These are phyloP conservation scores for Corchorus olitorius DNA, from an alignment of 345 rosid species.

Conservation along the genomic window DNA sequence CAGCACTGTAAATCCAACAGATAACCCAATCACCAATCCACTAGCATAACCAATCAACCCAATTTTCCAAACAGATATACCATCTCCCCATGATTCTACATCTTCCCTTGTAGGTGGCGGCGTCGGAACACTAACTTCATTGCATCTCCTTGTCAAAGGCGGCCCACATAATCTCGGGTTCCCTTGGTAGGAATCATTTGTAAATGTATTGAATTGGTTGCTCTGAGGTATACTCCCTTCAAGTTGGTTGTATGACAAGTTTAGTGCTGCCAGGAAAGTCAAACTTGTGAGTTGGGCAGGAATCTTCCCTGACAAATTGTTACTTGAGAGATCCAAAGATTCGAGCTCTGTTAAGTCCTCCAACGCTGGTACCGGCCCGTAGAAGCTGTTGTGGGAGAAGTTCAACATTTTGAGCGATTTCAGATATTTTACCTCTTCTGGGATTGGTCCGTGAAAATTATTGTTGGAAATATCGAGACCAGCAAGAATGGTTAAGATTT, in stretches of 20 bases:
- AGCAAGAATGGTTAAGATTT: background rate
- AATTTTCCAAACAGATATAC: background rate
- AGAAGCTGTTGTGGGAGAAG: background rate
- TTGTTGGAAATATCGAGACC: background rate
- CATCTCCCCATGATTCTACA: conserved; percentile 1
- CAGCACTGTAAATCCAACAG: background rate
- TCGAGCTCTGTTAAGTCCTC: background rate
- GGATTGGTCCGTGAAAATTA: background rate
- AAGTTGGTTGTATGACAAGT: conserved; percentile 37
- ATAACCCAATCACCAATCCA: background rate
- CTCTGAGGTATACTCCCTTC: conserved; percentile 25
- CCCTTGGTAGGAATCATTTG: conserved; percentile 15
- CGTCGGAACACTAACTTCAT: background rate
- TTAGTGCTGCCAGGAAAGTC: conserved; percentile 28
- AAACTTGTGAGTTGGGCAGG: conserved; percentile 27
- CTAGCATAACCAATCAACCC: background rate
- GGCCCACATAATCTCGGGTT: conserved; percentile 32
- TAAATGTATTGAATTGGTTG: conserved; percentile 33
- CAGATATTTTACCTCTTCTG: conserved; percentile 32
- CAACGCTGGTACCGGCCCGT: background rate
- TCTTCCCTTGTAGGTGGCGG: background rate
- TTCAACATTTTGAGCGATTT: background rate
- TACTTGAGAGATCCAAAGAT: conserved; percentile 29
- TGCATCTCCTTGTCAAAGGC: conserved; percentile 8
- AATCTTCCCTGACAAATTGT: conserved; percentile 27